Base-by-base conservation (phyloP, 768 basidiomycete genomes). In the Nidularia sp. region DNA sequence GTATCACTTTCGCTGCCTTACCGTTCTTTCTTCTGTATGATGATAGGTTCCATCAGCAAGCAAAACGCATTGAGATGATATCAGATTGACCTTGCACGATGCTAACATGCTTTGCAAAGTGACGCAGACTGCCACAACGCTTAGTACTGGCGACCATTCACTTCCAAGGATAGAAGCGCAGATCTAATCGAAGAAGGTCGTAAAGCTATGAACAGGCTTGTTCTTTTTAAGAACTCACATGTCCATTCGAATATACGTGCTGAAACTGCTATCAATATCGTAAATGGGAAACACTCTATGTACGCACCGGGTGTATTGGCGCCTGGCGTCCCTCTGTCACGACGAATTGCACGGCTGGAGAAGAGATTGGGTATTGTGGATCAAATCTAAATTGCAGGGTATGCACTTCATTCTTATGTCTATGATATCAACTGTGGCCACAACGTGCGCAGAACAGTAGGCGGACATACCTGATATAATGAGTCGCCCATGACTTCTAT, bases 101-200 rank as follows among this genome's bases (percentile, higher is more conserved):
- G 90, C 93, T 52, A 95, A 77, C 93, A 95, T 95, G 61, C 88
- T 90, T 71, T 94, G 93, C 45, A 95, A 69, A 3, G 92, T 93
- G 13, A 93, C 80, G 60, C 90, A 93, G 42, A 93, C 83, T 2
- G 89, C 80, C 29, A 85, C 75, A 18, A 90, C 90, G 55, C 86
- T 90, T 56, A 93, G 69, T n/a, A 92, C 90, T 0, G 90, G 92
- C 7, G 88, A 90, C 91, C 91, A 93, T 57, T 93, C 92, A 59
- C 80, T 87, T 29, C 90, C 93, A 6, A 95, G 81, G 52, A 95
- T 93, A 10, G 89, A 92, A 6, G 89, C 90, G 62, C 92, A 94
- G 58, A 94, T 93, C 87, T 93, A 53, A 22, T 25, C 58, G 13
- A 29, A 13, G 46, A 41, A 32, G 39, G 29, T 47, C 42, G 39